Evolutionary conservation across 2,329 filamentous ascomycete species (phyloP), one percentile per base, ranked within the genome.

Genomic region (Aspergillus brunneoviolaceus): DNA sequence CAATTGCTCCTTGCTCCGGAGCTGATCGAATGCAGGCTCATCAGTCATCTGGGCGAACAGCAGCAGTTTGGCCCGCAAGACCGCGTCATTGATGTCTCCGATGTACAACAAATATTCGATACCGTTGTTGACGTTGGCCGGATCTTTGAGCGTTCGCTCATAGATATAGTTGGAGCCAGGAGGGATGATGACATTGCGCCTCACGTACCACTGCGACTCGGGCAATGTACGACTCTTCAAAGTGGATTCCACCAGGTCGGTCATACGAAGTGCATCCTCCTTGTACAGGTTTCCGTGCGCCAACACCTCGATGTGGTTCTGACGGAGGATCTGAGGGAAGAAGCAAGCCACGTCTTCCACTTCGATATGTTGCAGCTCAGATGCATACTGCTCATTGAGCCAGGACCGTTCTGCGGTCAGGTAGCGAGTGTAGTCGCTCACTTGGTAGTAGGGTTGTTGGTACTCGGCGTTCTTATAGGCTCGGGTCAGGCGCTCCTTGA

Each of bases 1-100:
- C 6, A 99, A 88, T 77, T 99, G 94, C 75, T 99, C 94, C 77
- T 98, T 97, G 49, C 95, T 98, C 53, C 95, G 87, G 7, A 99
- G 83, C 74, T 96, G 92, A 76, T 99, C 92, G 72, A 98, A 99
- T 9, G 90, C 90, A 4, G 93, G 93, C 78, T 99, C 95, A 59
- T 96, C 90, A 0, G 92, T 88, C 79, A 99, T 90, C 76, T 98
- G 95, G 27, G 91, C 89, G 48, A 97, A 84, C 5, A 99, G 82
- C 48, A 96, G 81, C 0, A 91, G 84, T 75, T 90, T 92, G 14
- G 93, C 90, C 19, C 92, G 86, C 12, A 90, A 76, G 5, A 77
- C 72, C n/a, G 87, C 84, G 70, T 96, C 88, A 3, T 85, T 83
- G 64, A 87, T 85, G 63, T 86, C 84, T 21, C 90, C 90, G 51